A percentile compares a stretch with the other conserved stretches of the same genome.
phyloP scores from a whole-genome alignment of 2,329 filamentous ascomycete genomes.

The Neoscytalidium dimidiatum region DNA sequence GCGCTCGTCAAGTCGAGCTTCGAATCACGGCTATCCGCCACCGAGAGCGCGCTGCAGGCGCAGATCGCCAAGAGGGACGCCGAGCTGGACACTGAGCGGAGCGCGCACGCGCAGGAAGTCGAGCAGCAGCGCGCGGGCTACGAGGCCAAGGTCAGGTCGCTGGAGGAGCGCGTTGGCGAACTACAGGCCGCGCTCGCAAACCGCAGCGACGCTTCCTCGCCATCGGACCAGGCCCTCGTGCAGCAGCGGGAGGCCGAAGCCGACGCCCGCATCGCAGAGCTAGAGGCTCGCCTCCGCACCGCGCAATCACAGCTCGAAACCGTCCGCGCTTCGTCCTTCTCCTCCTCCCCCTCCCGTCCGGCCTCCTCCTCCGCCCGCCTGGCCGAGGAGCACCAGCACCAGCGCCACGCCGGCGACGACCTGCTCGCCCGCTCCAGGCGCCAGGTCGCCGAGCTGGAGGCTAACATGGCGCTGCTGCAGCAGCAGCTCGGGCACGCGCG shows the following conservation, averaged over 20 bases:
- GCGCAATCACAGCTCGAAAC: slow-evolving; percentile 7
- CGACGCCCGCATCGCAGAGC: slow-evolving; percentile 17
- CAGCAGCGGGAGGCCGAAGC: slow-evolving; percentile 13
- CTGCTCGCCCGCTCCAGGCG: slow-evolving; percentile 4
- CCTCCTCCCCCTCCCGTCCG: neutral
- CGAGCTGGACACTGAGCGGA: slow-evolving; percentile 1
- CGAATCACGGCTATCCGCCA: slow-evolving; percentile 3
- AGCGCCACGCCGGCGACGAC: neutral
- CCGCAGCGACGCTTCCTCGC: neutral
- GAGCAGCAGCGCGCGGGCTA: slow-evolving; percentile 15
- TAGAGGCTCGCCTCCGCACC: slow-evolving; percentile 8
- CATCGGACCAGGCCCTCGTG: neutral
- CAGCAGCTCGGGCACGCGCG: slow-evolving; percentile 7
- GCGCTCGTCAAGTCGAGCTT: slow-evolving; percentile 16
- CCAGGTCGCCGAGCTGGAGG: slow-evolving; percentile 13
- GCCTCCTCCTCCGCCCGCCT: neutral
- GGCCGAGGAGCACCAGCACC: neutral
- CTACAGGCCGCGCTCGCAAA: neutral
- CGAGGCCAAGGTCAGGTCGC: neutral
- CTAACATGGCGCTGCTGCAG: slow-evolving; percentile 5
- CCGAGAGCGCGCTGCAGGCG: slow-evolving; percentile 6
- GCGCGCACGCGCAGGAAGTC: neutral
- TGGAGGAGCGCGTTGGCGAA: neutral
- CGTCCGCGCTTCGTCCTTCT: neutral
- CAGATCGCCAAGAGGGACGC: slow-evolving; percentile 13